Evolutionary conservation across 192 early-diverging fungal species (phyloP).

Genomic region (Coemansia sp.): DNA sequence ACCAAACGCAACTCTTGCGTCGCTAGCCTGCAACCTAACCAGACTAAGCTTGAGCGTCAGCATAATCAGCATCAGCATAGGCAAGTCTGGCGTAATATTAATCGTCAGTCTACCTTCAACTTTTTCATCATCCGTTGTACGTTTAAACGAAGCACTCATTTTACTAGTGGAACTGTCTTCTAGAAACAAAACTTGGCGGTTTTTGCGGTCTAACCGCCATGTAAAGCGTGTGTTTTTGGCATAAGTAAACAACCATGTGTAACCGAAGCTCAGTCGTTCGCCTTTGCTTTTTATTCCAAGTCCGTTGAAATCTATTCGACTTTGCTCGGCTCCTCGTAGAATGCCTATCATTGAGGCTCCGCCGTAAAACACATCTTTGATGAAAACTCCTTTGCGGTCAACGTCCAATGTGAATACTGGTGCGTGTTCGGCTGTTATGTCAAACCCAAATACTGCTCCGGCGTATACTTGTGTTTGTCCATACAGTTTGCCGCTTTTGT

Average conservation of each 20-base stretch:
- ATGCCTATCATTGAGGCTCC: conserved; percentile 15
- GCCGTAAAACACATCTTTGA: conserved; percentile 20
- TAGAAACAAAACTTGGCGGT: conserved; percentile 4
- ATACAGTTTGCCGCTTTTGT: conserved; percentile 23
- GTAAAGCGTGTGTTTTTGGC: conserved; percentile 8
- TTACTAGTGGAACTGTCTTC: conserved; percentile 11
- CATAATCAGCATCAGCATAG: conserved; percentile 19
- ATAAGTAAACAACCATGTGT: conserved; percentile 23
- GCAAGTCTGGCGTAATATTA: conserved; percentile 12
- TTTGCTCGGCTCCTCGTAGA: conserved; percentile 12
- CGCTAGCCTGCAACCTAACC: conserved; percentile 18
- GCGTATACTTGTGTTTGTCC: conserved; percentile 18
- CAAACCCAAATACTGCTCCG: conserved; percentile 18
- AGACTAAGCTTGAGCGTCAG: conserved; percentile 16
- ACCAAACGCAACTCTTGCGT: conserved; percentile 11
- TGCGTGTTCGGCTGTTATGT: conserved; percentile 9
- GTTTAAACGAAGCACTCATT: conserved; percentile 12
- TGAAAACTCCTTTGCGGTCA: conserved; percentile 1
- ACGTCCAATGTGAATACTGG: conserved; percentile 16
- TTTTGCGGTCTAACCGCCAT: conserved; percentile 19
- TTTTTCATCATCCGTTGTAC: conserved; percentile 10
- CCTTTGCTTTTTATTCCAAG: conserved; percentile 12
- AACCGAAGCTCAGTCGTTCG: conserved; percentile 18
- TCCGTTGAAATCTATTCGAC: conserved; percentile 16
- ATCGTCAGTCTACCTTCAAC: conserved; percentile 15